Evolutionary conservation across 257 asterid species (phyloP).

Genomic region (Thymus mandschuricus): DNA sequence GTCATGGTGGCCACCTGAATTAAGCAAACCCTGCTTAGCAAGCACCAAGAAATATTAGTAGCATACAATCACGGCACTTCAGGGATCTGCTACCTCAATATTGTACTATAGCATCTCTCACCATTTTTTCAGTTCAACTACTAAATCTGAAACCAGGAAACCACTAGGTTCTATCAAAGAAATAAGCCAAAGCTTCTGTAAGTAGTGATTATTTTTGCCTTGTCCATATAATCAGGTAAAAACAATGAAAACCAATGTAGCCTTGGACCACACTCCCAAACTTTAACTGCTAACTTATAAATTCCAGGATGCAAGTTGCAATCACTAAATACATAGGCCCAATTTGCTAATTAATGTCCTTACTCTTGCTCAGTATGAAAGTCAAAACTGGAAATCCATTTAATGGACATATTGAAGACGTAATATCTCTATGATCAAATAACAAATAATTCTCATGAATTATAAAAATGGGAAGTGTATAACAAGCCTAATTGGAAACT

Average conservation of each 20-base stretch:
- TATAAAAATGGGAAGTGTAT: constrained; percentile 9
- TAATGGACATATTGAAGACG: background rate
- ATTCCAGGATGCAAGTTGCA: constrained; percentile 3
- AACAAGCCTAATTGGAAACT: constrained; percentile 17
- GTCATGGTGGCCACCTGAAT: constrained; percentile 63
- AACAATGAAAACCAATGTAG: background rate
- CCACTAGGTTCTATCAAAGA: background rate
- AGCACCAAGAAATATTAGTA: constrained; percentile 29
- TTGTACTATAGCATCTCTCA: constrained; percentile 18
- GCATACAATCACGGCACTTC: constrained; percentile 19
- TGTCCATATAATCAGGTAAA: background rate
- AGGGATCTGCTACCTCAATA: constrained; percentile 5
- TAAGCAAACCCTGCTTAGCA: constrained; percentile 64
- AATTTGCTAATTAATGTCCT: background rate
- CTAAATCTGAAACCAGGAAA: constrained; percentile 13
- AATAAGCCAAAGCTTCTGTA: background rate
- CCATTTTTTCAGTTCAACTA: constrained; percentile 17
- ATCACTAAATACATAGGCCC: background rate
- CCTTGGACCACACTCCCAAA: background rate
- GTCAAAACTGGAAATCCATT: background rate
- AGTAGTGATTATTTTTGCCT: background rate
- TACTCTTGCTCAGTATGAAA: constrained; percentile 5
- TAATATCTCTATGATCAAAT: background rate
- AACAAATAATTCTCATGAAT: constrained; percentile 5
- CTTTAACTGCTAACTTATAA: background rate